These are phyloP conservation scores for Lachancea meyersii DNA, from an alignment of 805 yeast genomes.

Conservation along the genomic window DNA sequence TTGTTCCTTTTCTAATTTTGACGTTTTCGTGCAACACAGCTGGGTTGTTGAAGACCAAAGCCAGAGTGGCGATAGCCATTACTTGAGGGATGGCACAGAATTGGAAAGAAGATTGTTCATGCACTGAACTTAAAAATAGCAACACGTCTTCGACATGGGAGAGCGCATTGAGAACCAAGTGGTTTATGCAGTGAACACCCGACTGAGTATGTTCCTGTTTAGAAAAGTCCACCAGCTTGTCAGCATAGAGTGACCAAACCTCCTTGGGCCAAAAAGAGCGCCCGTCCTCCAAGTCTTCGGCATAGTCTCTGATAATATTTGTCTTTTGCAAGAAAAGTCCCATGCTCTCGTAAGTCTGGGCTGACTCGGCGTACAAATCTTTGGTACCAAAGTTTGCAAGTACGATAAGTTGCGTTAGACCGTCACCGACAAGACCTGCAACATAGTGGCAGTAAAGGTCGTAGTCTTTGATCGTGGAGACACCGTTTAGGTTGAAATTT, in stretches of 20 bases:
- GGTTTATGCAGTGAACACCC: conserved; percentile 74
- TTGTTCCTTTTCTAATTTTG: conserved; percentile 85
- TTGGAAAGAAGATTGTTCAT: conserved; percentile 76
- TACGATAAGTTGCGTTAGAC: conserved; percentile 76
- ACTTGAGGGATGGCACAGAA: conserved; percentile 98
- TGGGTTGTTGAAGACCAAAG: conserved; percentile 76
- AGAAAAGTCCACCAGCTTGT: conserved; percentile 53
- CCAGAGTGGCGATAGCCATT: conserved; percentile 95
- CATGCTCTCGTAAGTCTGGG: conserved; percentile 71
- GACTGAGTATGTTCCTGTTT: conserved; percentile 40
- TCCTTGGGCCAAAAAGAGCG: conserved; percentile 96
- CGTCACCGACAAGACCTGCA: conserved; percentile 97
- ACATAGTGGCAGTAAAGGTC: conserved; percentile 93
- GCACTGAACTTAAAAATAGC: conserved; percentile 64
- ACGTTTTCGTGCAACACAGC: conserved; percentile 62
- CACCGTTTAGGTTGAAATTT: conserved; percentile 72
- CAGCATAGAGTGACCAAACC: conserved; percentile 81
- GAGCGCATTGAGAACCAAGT: conserved; percentile 73
- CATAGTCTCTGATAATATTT: conserved; percentile 90
- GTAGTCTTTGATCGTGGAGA: conserved; percentile 71
- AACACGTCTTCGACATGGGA: conserved; percentile 72
- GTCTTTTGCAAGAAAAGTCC: conserved; percentile 94
- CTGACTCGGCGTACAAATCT: conserved; percentile 43
- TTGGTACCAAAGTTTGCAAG: conserved; percentile 64
- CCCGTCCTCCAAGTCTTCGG: conserved; percentile 86